Base-by-base conservation (phyloP, 768 basidiomycete species). In the Heimioporus sp. region DNA sequence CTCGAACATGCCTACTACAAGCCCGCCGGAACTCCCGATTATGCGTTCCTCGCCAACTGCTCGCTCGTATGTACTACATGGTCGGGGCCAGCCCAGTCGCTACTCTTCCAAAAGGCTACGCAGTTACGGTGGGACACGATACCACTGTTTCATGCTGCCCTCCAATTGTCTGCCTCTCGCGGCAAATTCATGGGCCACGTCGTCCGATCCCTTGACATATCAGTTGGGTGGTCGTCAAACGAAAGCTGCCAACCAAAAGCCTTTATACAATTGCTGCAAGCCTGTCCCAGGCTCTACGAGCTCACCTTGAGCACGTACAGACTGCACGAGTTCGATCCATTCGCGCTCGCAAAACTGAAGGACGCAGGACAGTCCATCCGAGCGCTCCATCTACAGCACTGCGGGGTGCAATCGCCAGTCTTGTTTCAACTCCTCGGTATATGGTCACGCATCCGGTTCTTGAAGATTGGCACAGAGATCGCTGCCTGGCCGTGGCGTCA, bases 351-450 rank as follows among this genome's bases (percentile, higher is more conserved):
- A 37, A 58, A 60, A 8, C 59, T 74, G n/a, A 49, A 56, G 16
- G 37, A 58, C 15, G 48, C 49, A 3, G 63, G 67, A 0, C 56
- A 55, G 35, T 46, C 54, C 17, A 59, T 76, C 44, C 66, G 71
- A 20, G 67, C 74, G 0, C 57, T 76, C 45, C 61, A 56, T 30
- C 50, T 78, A 20, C 48, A 60, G 12, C 40, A 52, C 0, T 75
- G 39, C 6, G 72, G 74, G 40, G 62, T 74, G 1, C 74, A 76
- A 58, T 76, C 76, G 7, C 74, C 75, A 15, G 61, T 77, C 19
- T 54, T 77, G 6, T 79, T 74, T 46, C 71, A 78, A 45, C 62
- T 79, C 0, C 60, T 79, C 17, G 57, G 54, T 0, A 64, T 75
- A 36, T 73, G 75, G 65, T 70, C 72, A 0, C 60, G 54, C 17